Percentiles rank a stretch among this genome's conserved stretches.
Conservation (phyloP, 2,329 filamentous ascomycete species). For the Coniella vitis region DNA sequence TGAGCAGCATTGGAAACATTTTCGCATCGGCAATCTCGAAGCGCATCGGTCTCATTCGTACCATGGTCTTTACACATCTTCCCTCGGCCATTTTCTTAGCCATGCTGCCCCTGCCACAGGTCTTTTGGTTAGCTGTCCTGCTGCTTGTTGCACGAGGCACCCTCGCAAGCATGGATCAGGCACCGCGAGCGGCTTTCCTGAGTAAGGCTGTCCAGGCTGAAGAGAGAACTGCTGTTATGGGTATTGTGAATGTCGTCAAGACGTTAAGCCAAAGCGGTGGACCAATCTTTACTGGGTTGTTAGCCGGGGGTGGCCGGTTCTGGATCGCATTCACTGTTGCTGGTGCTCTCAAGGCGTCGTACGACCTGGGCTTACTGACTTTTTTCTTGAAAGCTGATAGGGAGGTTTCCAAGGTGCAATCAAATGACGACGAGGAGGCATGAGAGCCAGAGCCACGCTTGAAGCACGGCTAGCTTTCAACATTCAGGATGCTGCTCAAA, state of each 20-base stretch:
- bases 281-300: constrained; percentile 55
- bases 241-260: constrained; percentile 62
- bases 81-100: constrained; percentile 60
- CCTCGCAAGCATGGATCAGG: constrained; percentile 62
- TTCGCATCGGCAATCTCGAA: constrained; percentile 48
- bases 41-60: constrained; percentile 58
- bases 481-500: no score
- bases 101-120: constrained; percentile 52
- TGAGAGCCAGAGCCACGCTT: no score
- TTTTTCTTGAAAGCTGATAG: constrained; percentile 11
- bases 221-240: constrained; percentile 67
- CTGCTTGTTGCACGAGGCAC: constrained; percentile 58
- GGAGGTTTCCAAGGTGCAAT: not conserved
- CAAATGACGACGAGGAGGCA: no score
- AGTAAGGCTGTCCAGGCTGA: constrained; percentile 55
- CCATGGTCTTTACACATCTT: constrained; percentile 70
- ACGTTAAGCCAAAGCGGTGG: constrained; percentile 57
- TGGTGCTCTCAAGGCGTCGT: constrained; percentile 53
- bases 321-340: constrained; percentile 59
- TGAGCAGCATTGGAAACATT: constrained; percentile 45
- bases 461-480: no score
- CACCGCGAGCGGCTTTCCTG: constrained; percentile 63
- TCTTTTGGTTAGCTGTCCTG: constrained; percentile 44
- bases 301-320: constrained; percentile 50
- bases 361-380: constrained; percentile 40